These are phyloP conservation scores for Phialophora chinensis DNA, from an alignment of 2,329 filamentous ascomycete genomes.

Conservation along the genomic window DNA sequence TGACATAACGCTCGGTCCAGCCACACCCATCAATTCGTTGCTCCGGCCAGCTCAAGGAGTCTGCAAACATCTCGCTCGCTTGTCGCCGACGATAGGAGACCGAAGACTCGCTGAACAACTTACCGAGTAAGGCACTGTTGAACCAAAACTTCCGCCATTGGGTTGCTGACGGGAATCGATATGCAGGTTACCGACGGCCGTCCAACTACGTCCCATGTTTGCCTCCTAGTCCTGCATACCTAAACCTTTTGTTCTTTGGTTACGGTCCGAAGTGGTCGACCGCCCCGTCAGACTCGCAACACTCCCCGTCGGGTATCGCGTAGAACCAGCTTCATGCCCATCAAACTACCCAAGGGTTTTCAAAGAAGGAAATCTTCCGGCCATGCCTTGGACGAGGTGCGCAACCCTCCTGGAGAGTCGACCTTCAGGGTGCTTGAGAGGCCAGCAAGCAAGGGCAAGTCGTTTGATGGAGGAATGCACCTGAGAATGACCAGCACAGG, in stretches of 20 bases:
- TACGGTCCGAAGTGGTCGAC: conserved; percentile 15
- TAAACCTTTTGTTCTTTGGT: conserved; percentile 18
- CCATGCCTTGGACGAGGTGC: conserved; percentile 58
- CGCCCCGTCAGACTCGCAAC: conserved; percentile 12
- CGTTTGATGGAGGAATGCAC: conserved; percentile 49
- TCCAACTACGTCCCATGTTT: conserved; percentile 28
- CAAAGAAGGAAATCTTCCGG: conserved; percentile 61
- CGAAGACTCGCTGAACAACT: background rate
- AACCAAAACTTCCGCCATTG: conserved; percentile 6
- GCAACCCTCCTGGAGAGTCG: conserved; percentile 44
- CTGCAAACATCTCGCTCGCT: background rate
- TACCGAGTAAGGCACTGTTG: conserved; percentile 3
- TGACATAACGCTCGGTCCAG: conserved; percentile 10
- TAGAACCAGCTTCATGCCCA: conserved; percentile 54
- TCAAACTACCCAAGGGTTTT: conserved; percentile 62
- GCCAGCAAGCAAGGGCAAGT: conserved; percentile 51
- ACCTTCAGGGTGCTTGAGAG: conserved; percentile 64
- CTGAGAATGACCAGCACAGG: conserved; percentile 43
- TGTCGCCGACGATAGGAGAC: background rate
- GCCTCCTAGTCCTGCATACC: conserved; percentile 29
- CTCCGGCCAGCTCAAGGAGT: background rate
- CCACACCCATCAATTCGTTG: conserved; percentile 1
- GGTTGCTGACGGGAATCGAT: conserved; percentile 26
- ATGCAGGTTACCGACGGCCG: conserved; percentile 32
- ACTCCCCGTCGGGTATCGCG: conserved; percentile 24